Evolutionary conservation across 495 filamentous ascomycete genomes (phyloP), one percentile per base, ranked within the genome.

Genomic region (Articulospora tetracladia): DNA sequence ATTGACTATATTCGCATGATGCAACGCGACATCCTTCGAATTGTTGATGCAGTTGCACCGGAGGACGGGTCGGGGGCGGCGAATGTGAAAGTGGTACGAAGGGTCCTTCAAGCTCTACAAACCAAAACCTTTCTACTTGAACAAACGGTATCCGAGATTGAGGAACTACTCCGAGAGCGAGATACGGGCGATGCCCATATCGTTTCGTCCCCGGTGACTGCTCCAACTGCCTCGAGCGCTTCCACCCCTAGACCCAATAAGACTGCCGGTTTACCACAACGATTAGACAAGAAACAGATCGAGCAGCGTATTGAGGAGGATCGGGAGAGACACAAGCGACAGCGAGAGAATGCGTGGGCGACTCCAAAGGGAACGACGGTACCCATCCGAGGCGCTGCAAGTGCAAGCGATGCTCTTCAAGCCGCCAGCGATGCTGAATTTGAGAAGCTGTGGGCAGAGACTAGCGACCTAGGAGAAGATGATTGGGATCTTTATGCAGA

Each of bases 261-360:
- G 48, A 34, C 27, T 4, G 49, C 55, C 20, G 53, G 34, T 8
- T 11, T 19, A 3, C 54, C 74, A 66, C 66, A 72, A 19, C 80
- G 83, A 56, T 76, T 92, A 13, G 92, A 97, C 68, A 93, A 92
- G 70, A 82, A 86, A 57, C 86, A 93, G 76, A 89, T 96, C 34
- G 92, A 97, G 74, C 93, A 97, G 76, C 74, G 94, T 53, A 97
- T 98, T 62, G 95, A 98, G 63, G 94, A 98, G 69, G 94, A 98
- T 73, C 79, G 94, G 8, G 95, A 98, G 71, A 80, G 94, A 41
- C 96, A 98, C 73, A 98, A 98, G 77, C 76, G 94, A 36, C 75
- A 90, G 60, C 72, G 94, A 17, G 94, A 98, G 70, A 88, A 82
- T 64, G 93, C 93, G 69, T 98, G 95, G 94, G 87, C 90, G 1